Conservation (phyloP, 768 basidiomycete species). For the Tulasnella sp. region DNA sequence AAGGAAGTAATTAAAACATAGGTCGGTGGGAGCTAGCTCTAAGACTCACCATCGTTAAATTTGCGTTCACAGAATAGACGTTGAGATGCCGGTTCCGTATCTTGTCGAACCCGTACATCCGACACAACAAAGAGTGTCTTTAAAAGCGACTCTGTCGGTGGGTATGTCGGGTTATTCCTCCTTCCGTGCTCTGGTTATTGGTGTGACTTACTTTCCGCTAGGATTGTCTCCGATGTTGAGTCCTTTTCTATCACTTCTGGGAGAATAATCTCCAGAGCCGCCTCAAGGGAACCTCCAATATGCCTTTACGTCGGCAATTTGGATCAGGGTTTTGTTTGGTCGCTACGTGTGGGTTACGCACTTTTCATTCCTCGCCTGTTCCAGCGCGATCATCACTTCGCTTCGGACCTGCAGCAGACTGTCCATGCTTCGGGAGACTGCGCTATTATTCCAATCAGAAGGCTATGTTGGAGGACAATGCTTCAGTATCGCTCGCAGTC, state of each 20-base stretch:
- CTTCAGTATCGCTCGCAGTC: not conserved
- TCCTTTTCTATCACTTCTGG: constrained; percentile 28
- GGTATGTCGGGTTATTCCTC: not conserved
- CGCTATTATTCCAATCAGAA: constrained; percentile 48
- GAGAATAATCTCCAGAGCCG: constrained; percentile 57
- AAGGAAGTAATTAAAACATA: constrained; percentile 14
- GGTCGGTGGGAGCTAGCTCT: not conserved
- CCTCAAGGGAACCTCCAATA: constrained; percentile 70
- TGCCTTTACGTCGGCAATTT: constrained; percentile 37
- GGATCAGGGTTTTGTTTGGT: not conserved
- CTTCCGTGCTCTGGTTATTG: not conserved
- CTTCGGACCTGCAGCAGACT: constrained; percentile 52
- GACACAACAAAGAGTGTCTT: constrained; percentile 78
- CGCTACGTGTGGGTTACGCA: constrained; percentile 31
- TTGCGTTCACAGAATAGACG: not conserved
- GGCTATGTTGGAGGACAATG: not conserved
- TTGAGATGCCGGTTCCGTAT: constrained; percentile 26
- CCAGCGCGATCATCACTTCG: constrained; percentile 57
- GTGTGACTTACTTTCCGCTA: not conserved
- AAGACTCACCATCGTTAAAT: not conserved
- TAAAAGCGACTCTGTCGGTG: constrained; percentile 48
- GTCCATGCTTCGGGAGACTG: constrained; percentile 55
- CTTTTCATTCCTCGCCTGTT: constrained; percentile 71
- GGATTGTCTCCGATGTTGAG: constrained; percentile 4
- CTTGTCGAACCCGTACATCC: constrained; percentile 34